Evolutionary conservation across 169 alveolate species (phyloP).

Genomic region (Cryptosporidium sp.): DNA sequence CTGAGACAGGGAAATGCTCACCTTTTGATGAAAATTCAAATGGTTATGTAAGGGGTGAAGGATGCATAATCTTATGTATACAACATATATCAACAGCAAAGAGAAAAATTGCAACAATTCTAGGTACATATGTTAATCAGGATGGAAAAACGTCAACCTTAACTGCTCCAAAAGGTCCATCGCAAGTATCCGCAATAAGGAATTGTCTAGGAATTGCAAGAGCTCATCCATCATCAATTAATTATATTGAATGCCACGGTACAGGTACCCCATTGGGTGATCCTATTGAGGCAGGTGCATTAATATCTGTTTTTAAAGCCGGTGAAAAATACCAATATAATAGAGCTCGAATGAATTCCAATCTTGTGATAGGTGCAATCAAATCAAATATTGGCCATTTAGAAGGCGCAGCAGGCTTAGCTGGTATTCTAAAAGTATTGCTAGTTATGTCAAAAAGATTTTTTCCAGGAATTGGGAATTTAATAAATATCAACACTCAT

Average conservation of each 20-base stretch:
- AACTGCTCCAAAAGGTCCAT: conserved; percentile 75
- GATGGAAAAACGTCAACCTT: conserved; percentile 74
- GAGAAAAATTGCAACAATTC: conserved; percentile 59
- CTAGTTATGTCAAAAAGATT: conserved; percentile 61
- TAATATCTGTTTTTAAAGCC: conserved; percentile 14
- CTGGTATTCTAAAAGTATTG: conserved; percentile 31
- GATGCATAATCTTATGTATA: conserved; percentile 46
- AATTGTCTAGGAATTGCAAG: conserved; percentile 43
- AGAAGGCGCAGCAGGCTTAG: conserved; percentile 73
- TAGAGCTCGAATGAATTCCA: not conserved
- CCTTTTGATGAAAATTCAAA: conserved; percentile 73
- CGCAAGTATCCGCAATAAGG: conserved; percentile 48
- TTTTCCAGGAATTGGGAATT: conserved; percentile 44
- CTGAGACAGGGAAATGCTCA: conserved; percentile 38
- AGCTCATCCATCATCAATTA: conserved; percentile 26
- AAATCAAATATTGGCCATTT: conserved; percentile 71
- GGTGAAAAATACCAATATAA: not conserved
- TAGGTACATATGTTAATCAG: conserved; percentile 65
- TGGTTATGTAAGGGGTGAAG: conserved; percentile 71
- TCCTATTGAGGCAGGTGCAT: conserved; percentile 81
- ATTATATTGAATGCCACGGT: conserved; percentile 83
- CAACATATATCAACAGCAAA: conserved; percentile 27
- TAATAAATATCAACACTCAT: conserved; percentile 30
- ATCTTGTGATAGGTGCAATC: conserved; percentile 42
- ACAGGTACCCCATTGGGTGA: conserved; percentile 86